Conservation (phyloP, 352 stramenopile species). For the Globisporangium yorkense region DNA sequence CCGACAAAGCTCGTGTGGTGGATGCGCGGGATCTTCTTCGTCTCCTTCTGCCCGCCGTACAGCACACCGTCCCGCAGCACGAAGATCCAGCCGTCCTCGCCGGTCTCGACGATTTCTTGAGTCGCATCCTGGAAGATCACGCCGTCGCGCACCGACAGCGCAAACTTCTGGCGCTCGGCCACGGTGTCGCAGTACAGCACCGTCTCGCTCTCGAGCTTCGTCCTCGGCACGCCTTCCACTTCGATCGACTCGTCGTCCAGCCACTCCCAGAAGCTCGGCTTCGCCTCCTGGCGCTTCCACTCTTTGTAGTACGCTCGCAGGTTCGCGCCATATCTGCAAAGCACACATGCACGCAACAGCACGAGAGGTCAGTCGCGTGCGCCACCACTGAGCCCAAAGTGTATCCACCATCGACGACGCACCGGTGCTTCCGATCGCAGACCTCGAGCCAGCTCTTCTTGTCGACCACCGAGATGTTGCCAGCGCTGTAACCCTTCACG, state of each 20-base stretch:
- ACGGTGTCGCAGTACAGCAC: slow-evolving; percentile 93
- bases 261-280: slow-evolving; percentile 87
- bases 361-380: background rate
- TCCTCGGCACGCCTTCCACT: slow-evolving; percentile 84
- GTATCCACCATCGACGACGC: slow-evolving; percentile 7
- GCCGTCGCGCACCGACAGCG: slow-evolving; percentile 65
- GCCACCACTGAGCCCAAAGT: background rate
- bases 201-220: slow-evolving; percentile 92
- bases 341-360: background rate
- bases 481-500: slow-evolving; percentile 83
- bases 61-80: slow-evolving; percentile 92
- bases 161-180: slow-evolving; percentile 88
- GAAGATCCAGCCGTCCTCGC: slow-evolving; percentile 96
- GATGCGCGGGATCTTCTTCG: slow-evolving; percentile 90
- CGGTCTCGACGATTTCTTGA: slow-evolving; percentile 85
- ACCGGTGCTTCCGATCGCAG: slow-evolving; percentile 84
- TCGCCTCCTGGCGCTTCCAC: slow-evolving; percentile 87
- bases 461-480: slow-evolving; percentile 89
- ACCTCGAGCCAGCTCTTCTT: slow-evolving; percentile 90
- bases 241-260: slow-evolving; percentile 82
- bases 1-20: slow-evolving; percentile 98
- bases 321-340: slow-evolving; percentile 94
- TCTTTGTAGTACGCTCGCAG: slow-evolving; percentile 96
- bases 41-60: slow-evolving; percentile 94
- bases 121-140: slow-evolving; percentile 53